Base-by-base conservation (phyloP, 2,329 filamentous ascomycete species). In the Dothistroma septosporum region DNA sequence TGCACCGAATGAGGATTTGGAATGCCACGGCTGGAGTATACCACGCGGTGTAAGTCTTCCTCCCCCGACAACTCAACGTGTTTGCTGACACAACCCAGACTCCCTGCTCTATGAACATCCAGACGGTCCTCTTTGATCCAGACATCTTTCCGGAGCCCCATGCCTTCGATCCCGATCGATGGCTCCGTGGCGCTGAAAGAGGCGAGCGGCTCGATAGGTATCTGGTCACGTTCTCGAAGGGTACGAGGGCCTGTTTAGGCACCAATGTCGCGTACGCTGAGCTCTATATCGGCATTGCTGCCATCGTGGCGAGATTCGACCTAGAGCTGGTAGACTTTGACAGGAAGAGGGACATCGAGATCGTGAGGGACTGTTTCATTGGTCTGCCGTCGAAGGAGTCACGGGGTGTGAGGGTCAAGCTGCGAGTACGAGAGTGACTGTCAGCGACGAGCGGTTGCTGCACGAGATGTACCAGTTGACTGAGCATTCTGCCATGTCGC, bases 121-220 rank as follows among this genome's bases (percentile, higher is more conserved):
- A 33, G 33, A 41, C 71, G 47, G 64, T 73, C 4, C 72, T 74
- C 55, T 70, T 67, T 62, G 71, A 74, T 41, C 58, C 63, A 2
- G 55, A 61, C 5, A 67, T 74, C 9, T 75, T 74, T 53, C 68
- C 67, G 0, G 52, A 69, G 14, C 72, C 71, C 8, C 46, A 68
- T 0, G 55, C 54, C 6, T 74, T 73, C 49, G 53, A 61, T 14
- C 72, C 72, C 7, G 70, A 55, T 19, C 44, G 57, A 41, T 61
- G 56, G 59, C 57, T 60, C 21, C 28, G 49, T 22, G 59, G 49
- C 7, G 37, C 31, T 2, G 56, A 58, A 33, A 32, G 24, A 44
- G 53, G 56, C 2, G 44, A 58, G 59, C 21, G 57, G 12, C 44
- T 64, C 21, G 56, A 58, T 12, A 41, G 55, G 5, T 59, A 46